Conservation (phyloP, 257 asterid species). For the Nicotiana paniculata region DNA sequence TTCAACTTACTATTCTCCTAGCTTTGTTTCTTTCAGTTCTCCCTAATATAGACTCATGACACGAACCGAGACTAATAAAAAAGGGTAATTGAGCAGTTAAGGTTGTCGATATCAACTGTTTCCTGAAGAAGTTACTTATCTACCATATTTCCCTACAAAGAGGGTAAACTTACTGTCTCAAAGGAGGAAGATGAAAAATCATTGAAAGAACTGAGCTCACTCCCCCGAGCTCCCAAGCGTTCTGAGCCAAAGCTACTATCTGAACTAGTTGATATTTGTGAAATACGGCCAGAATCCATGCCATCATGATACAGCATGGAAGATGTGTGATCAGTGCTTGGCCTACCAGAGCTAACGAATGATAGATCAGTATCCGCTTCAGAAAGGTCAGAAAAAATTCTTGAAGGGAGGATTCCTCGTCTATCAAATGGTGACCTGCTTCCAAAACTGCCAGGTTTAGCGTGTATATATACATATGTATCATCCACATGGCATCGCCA, state of each 20-base stretch:
- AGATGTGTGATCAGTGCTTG: conserved; percentile 45
- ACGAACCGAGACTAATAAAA: not conserved
- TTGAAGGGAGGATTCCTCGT: conserved; percentile 38
- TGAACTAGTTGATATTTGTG: conserved; percentile 56
- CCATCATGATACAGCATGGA: conserved; percentile 28
- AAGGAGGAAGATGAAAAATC: conserved; percentile 51
- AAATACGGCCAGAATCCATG: conserved; percentile 29
- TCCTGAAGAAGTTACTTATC: not conserved
- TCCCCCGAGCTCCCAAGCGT: conserved; percentile 35
- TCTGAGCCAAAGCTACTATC: conserved; percentile 59
- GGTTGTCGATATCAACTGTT: not conserved
- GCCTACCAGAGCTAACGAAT: conserved; percentile 58
- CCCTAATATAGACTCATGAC: not conserved
- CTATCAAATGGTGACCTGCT: conserved; percentile 55
- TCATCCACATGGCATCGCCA: not conserved
- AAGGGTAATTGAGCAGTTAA: not conserved
- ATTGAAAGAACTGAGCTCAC: conserved; percentile 33
- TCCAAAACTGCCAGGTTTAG: not conserved
- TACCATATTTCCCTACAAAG: not conserved
- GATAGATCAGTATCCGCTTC: conserved; percentile 60
- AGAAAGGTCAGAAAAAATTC: conserved; percentile 36
- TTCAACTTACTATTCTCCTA: not conserved
- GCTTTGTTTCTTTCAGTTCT: not conserved
- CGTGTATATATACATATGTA: not conserved
- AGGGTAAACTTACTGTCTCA: conserved; percentile 46